These are phyloP conservation scores for Haematococcus sp. DNA, from an alignment of 139 green algal species.

Conservation along the genomic window DNA sequence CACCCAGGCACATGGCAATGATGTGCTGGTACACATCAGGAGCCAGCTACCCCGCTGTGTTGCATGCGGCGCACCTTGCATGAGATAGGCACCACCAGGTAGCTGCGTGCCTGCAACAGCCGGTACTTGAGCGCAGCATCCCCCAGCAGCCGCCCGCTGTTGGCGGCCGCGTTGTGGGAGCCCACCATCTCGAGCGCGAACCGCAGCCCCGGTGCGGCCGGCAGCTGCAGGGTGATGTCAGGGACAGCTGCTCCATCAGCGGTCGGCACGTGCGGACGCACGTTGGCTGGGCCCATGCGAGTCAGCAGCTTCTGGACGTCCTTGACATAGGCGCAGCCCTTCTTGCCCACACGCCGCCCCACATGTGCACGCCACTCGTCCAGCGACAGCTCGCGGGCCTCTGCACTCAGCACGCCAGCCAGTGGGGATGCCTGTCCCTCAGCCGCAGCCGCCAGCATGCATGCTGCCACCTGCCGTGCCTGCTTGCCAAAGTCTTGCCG, in stretches of 20 bases:
- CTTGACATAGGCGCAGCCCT: not conserved
- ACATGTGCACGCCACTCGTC: constrained; percentile 6
- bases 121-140: constrained; percentile 54
- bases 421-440: constrained; percentile 25
- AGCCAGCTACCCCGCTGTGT: too few relatives aligned
- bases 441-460: constrained; percentile 24
- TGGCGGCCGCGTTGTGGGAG: constrained; percentile 41
- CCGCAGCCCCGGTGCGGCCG: not conserved
- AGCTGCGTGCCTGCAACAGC: constrained; percentile 44
- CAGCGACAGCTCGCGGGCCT: not conserved
- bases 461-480: constrained; percentile 21
- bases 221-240: constrained; percentile 25
- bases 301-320: not conserved
- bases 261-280: constrained; percentile 8
- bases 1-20: not conserved
- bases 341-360: not conserved
- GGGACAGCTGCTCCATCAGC: constrained; percentile 31
- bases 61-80: constrained; percentile 17
- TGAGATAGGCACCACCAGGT: constrained; percentile 38
- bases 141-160: constrained; percentile 43
- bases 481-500: not conserved
- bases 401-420: not conserved
- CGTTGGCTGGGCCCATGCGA: not conserved
- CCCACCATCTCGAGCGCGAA: constrained; percentile 46
- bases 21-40: not conserved